Percentiles rank a stretch among this genome's conserved stretches.
These are phyloP conservation scores for Solanum phureja DNA, from an alignment of 257 asterid species.

Conservation along the genomic window DNA sequence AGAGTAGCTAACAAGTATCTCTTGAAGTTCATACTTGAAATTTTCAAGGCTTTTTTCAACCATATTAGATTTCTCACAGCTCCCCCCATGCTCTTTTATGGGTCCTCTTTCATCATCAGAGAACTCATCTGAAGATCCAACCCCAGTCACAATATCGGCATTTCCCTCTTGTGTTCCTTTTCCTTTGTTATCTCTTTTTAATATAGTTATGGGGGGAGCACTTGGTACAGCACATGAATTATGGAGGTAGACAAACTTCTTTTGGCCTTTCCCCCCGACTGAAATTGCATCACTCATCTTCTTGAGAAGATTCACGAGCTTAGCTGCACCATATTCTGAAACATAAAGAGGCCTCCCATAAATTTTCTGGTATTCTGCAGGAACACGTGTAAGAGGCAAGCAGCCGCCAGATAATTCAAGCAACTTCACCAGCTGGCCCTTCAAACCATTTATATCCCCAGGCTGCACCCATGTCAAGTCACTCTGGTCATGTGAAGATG, in stretches of 20 bases:
- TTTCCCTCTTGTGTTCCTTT: conserved; percentile 36
- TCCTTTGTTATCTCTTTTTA: conserved; percentile 42
- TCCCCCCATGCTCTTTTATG: conserved; percentile 16
- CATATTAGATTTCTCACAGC: conserved; percentile 12
- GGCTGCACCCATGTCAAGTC: conserved; percentile 75
- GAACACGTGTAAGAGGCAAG: conserved; percentile 52
- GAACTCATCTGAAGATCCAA: conserved; percentile 54
- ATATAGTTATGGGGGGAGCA: conserved; percentile 15
- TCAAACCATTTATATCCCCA: conserved; percentile 75
- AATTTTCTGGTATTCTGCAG: conserved; percentile 59
- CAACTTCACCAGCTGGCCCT: conserved; percentile 65
- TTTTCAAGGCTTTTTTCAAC: conserved; percentile 25
- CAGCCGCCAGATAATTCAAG: conserved; percentile 66
- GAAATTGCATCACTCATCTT: conserved; percentile 59
- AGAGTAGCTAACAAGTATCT: conserved; percentile 80
- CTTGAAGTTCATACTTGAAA: conserved; percentile 80
- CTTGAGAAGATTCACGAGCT: conserved; percentile 63
- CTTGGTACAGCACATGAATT: conserved; percentile 27
- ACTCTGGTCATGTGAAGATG: conserved; percentile 15
- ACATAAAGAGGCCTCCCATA: conserved; percentile 73
- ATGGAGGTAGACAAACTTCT: conserved; percentile 42
- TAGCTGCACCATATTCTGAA: conserved; percentile 62
- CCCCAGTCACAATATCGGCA: conserved; percentile 16
- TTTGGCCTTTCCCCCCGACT: conserved; percentile 48
- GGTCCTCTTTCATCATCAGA: conserved; percentile 52